Percentiles rank a stretch among this genome's conserved stretches.
Conservation (phyloP, 306 rosid species). For the Lathyrus sativus region DNA sequence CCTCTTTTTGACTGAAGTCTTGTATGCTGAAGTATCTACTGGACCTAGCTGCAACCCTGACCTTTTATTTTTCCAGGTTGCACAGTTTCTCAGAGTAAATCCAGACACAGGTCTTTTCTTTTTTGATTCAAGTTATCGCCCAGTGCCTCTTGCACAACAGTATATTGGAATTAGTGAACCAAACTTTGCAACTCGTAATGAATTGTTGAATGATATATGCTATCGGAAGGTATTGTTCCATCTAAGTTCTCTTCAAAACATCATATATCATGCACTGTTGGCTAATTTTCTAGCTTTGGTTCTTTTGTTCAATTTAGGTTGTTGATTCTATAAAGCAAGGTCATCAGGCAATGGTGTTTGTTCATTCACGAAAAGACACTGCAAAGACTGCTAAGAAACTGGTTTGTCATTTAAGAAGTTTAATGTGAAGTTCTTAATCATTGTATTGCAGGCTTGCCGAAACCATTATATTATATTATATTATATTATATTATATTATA, state of each 20-base stretch:
- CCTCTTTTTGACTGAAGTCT: conserved; percentile 20
- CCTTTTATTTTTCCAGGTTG: conserved; percentile 62
- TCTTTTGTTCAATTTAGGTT: conserved; percentile 54
- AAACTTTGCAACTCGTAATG: conserved; percentile 83
- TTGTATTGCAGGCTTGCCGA: conserved; percentile 5
- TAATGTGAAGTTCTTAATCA: conserved; percentile 35
- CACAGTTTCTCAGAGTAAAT: conserved; percentile 93
- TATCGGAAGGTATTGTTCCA: conserved; percentile 73
- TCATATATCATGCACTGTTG: conserved; percentile 35
- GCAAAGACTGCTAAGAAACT: conserved; percentile 87
- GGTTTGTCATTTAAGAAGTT: conserved; percentile 51
- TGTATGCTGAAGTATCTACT: conserved; percentile 38
- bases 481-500: background rate
- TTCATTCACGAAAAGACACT: conserved; percentile 95
- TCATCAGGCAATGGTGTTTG: conserved; percentile 97
- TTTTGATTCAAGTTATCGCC: conserved; percentile 95
- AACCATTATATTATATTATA: conserved; percentile 12
- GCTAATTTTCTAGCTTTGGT: conserved; percentile 33
- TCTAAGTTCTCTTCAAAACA: conserved; percentile 30
- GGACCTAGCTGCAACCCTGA: conserved; percentile 24
- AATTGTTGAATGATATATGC: conserved; percentile 86
- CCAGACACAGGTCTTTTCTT: conserved; percentile 91
- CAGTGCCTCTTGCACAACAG: conserved; percentile 98
- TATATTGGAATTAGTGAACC: conserved; percentile 91
- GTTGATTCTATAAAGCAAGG: conserved; percentile 87